Percentiles rank a stretch among this genome's conserved stretches.
Conservation (phyloP, 805 yeast genomes). For the Zygoascus flipseniorum region DNA sequence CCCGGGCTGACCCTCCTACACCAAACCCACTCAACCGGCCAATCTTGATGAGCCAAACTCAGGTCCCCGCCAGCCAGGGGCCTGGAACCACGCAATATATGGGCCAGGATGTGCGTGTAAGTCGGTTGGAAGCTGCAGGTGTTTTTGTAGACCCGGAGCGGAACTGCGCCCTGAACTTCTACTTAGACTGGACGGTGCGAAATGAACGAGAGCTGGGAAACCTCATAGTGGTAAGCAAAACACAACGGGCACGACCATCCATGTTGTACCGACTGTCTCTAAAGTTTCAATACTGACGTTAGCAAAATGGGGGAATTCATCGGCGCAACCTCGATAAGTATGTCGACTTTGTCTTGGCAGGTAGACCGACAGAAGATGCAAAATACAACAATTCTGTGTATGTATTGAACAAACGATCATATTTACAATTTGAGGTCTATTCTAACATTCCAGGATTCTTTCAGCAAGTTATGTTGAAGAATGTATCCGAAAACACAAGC, state of each 20-base stretch:
- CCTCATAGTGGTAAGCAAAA: neutral
- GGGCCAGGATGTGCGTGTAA: neutral
- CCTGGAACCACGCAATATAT: too few relatives aligned
- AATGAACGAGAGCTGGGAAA: neutral
- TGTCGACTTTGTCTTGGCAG: neutral
- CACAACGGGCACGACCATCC: too few relatives aligned
- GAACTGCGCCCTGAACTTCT: neutral
- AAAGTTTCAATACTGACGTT: neutral
- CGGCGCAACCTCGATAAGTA: neutral
- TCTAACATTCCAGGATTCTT: neutral
- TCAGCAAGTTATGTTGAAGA: neutral
- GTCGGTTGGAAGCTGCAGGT: neutral
- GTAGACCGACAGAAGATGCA: neutral
- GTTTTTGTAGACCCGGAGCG: neutral
- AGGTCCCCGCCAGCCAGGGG: too few relatives aligned
- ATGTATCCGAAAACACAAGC: neutral
- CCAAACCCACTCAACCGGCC: too few relatives aligned
- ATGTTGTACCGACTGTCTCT: too few relatives aligned
- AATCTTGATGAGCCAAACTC: too few relatives aligned
- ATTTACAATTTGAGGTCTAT: neutral
- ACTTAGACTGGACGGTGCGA: neutral
- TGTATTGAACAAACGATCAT: neutral
- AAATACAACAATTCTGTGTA: neutral
- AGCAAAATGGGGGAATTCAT: neutral
- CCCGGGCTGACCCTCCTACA: too few relatives aligned